phyloP scores from a whole-genome alignment of 2,329 filamentous ascomycete species.

The Epicoccum sorghinum region DNA sequence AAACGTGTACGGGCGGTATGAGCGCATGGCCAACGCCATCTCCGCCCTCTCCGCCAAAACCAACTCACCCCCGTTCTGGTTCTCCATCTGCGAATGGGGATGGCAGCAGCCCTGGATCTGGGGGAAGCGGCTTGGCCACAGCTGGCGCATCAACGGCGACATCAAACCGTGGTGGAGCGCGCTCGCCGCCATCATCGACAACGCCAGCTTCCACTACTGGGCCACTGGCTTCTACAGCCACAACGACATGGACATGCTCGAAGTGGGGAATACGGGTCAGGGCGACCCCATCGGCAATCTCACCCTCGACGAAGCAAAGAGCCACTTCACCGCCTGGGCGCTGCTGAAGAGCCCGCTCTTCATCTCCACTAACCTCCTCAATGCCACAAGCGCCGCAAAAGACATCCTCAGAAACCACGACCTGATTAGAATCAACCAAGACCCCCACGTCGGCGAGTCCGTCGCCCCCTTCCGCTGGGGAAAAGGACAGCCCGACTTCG shows the following conservation, averaged over 20 bases:
- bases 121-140: conserved; percentile 33
- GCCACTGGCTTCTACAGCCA: conserved; percentile 48
- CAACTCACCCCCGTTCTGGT: conserved; percentile 27
- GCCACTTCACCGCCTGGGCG: conserved; percentile 48
- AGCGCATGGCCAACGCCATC: conserved; percentile 50
- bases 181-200: conserved; percentile 31
- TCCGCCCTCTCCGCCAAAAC: conserved; percentile 37
- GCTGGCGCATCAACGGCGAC: conserved; percentile 34
- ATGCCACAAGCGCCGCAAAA: conserved; percentile 45
- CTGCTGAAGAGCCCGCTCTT: conserved; percentile 50
- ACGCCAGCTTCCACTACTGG: conserved; percentile 28
- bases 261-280: conserved; percentile 39
- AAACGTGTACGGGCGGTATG: conserved; percentile 33
- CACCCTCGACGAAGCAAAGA: conserved; percentile 34
- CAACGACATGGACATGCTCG: conserved; percentile 48
- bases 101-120: conserved; percentile 30
- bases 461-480: conserved; percentile 52
- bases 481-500: conserved; percentile 53
- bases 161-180: conserved; percentile 31
- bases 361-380: conserved; percentile 49
- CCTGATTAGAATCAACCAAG: conserved; percentile 52
- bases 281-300: conserved; percentile 38
- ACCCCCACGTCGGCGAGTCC: conserved; percentile 47
- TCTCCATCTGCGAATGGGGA: conserved; percentile 41
- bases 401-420: conserved; percentile 48